phyloP scores from a whole-genome alignment of 768 basidiomycete genomes.

The Amanita jacksonii region DNA sequence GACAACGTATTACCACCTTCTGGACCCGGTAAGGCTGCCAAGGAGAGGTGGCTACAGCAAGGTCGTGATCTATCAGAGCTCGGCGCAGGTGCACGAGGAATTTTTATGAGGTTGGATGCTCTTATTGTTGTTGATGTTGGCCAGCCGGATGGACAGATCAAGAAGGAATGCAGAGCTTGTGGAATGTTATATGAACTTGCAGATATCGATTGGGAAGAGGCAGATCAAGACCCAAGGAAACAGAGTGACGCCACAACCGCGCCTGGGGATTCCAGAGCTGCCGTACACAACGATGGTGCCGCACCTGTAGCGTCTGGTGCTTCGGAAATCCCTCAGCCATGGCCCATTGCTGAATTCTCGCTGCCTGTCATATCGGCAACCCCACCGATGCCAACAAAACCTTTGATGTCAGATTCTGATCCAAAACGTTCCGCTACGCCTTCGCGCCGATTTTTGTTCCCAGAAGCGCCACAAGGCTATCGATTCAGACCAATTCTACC shows the following conservation, averaged over 20 bases:
- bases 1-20: slow-evolving; percentile 52
- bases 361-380: not conserved
- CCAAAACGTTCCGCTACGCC: not conserved
- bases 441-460: slow-evolving; percentile 31
- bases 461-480: slow-evolving; percentile 57
- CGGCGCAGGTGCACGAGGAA: slow-evolving; percentile 52
- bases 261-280: no score
- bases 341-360: no score
- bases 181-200: slow-evolving; percentile 75
- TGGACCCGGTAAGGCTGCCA: slow-evolving; percentile 36
- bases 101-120: slow-evolving; percentile 64
- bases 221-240: slow-evolving; percentile 8
- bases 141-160: slow-evolving; percentile 28
- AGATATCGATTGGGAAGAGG: slow-evolving; percentile 61
- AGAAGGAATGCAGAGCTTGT: slow-evolving; percentile 56
- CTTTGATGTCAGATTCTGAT: no score
- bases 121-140: slow-evolving; percentile 53
- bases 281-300: no score
- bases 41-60: slow-evolving; percentile 17
- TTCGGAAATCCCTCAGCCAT: no score
- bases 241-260: no score
- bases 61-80: slow-evolving; percentile 21
- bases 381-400: not conserved
- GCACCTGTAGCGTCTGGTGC: not conserved
- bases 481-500: slow-evolving; percentile 59